These are phyloP conservation scores for Avicennia marina DNA, from an alignment of 257 asterid species.

Conservation along the genomic window DNA sequence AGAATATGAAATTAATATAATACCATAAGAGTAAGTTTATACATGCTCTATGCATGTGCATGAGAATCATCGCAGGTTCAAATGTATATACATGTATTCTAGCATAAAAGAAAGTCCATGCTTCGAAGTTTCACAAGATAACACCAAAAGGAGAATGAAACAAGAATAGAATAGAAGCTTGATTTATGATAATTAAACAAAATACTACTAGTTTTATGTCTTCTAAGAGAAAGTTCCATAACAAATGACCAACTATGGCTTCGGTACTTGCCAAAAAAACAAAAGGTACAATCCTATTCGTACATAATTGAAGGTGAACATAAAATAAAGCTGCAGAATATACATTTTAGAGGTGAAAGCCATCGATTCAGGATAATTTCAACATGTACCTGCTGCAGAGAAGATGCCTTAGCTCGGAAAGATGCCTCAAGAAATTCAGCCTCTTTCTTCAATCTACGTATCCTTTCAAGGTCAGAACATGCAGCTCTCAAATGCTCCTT, in stretches of 20 bases:
- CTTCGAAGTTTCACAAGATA: too few species aligned
- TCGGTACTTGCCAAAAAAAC: slow-evolving; percentile 3
- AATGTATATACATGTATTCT: too few species aligned
- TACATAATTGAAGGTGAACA: slow-evolving; percentile 3
- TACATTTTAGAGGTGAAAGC: slow-evolving; percentile 8
- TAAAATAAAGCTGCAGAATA: slow-evolving; percentile 12
- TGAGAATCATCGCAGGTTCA: too few species aligned
- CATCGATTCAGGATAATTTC: slow-evolving; percentile 14
- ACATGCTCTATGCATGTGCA: neutral
- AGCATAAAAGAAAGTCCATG: too few species aligned
- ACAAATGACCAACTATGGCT: too few species aligned
- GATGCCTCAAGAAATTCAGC: slow-evolving; percentile 99
- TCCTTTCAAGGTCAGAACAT: slow-evolving; percentile 94
- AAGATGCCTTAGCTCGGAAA: slow-evolving; percentile 87
- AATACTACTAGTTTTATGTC: too few species aligned
- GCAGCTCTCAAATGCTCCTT: slow-evolving; percentile 96
- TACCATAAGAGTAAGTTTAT: neutral
- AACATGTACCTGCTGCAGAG: slow-evolving; percentile 66
- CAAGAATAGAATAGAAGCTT: too few species aligned
- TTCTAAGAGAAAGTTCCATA: too few species aligned
- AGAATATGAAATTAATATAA: too few species aligned
- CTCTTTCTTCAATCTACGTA: slow-evolving; percentile 87
- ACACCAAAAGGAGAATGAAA: too few species aligned
- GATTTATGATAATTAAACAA: too few species aligned
- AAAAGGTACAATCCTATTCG: slow-evolving; percentile 6